Conservation (phyloP, 2,329 filamentous ascomycete species). For the Epichloe glyceriae region DNA sequence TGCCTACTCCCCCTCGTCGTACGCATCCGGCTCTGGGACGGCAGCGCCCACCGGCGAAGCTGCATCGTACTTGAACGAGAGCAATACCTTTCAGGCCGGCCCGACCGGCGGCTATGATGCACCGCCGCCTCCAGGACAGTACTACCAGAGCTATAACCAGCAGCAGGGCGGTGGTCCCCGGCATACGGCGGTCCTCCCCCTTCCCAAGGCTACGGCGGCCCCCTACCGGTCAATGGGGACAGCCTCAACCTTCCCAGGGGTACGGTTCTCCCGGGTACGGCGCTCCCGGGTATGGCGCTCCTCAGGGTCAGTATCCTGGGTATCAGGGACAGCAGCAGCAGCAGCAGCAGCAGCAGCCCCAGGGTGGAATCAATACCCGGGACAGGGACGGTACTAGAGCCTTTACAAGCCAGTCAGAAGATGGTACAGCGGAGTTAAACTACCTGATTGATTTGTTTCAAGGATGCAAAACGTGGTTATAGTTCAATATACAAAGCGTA, state of each 20-base stretch:
- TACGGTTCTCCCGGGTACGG: conserved; percentile 13
- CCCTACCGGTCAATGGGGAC: conserved; percentile 10
- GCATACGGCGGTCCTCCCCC: conserved; percentile 11
- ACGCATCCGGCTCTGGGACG: conserved; percentile 14
- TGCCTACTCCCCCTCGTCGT: conserved; percentile 18
- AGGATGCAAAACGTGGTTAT: too few relatives aligned
- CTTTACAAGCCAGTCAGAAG: too few relatives aligned
- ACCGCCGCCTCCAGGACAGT: conserved; percentile 20
- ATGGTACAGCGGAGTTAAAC: too few relatives aligned
- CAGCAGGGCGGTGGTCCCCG: conserved; percentile 4
- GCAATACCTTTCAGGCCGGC: conserved; percentile 10
- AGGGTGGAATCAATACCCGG: conserved; percentile 25
- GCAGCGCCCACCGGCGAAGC: conserved; percentile 21
- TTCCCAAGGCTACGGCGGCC: conserved; percentile 10
- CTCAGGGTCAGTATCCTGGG: conserved; percentile 12
- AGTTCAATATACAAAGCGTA: too few relatives aligned
- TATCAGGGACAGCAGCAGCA: conserved; percentile 12
- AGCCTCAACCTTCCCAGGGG: conserved; percentile 7
- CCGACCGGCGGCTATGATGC: conserved; percentile 16
- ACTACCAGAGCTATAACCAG: conserved; percentile 21
- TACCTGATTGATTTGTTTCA: too few relatives aligned
- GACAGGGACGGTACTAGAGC: conserved; percentile 17
- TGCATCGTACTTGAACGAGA: conserved; percentile 15
- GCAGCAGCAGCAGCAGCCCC: conserved; percentile 14
- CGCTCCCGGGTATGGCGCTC: conserved; percentile 11